phyloP scores from a whole-genome alignment of 2,329 filamentous ascomycete genomes.

The Monosporascus sp. region DNA sequence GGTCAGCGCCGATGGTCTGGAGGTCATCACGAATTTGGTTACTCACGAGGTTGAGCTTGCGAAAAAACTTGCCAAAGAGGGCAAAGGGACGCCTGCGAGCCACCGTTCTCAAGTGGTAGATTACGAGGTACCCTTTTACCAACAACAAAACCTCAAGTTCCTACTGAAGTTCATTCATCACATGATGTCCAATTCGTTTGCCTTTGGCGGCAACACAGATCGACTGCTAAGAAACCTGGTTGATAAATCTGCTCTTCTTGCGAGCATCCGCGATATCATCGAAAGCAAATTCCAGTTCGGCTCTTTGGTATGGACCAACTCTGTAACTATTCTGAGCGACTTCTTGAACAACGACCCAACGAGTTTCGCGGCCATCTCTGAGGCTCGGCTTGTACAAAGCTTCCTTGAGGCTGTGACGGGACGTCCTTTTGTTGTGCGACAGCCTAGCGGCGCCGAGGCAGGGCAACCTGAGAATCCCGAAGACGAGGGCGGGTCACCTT shows the following conservation, averaged over 20 bases:
- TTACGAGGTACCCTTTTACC: conserved; percentile 87
- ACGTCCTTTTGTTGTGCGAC: conserved; percentile 36
- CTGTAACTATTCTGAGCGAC: conserved; percentile 84
- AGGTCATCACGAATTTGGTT: conserved; percentile 84
- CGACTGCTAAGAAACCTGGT: conserved; percentile 87
- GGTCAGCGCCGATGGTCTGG: conserved; percentile 76
- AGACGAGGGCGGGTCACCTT: conserved; percentile 31
- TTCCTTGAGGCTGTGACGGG: conserved; percentile 78
- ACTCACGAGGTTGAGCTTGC: conserved; percentile 72
- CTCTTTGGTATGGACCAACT: conserved; percentile 92
- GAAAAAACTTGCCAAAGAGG: conserved; percentile 58
- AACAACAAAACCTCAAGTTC: conserved; percentile 90
- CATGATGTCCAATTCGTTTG: conserved; percentile 75
- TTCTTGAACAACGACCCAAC: conserved; percentile 99
- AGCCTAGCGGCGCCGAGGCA: conserved; percentile 25
- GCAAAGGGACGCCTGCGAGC: conserved; percentile 63
- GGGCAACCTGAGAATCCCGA: conserved; percentile 27
- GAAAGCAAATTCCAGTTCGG: conserved; percentile 76
- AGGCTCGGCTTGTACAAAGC: conserved; percentile 83
- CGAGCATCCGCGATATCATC: conserved; percentile 75
- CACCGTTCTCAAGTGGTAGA: conserved; percentile 82
- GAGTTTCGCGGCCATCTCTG: conserved; percentile 91
- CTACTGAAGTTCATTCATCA: conserved; percentile 95
- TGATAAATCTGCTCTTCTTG: conserved; percentile 81
- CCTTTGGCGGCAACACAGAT: conserved; percentile 75